phyloP scores from a whole-genome alignment of 805 yeast genomes.

The Cephaloascus albidus region DNA sequence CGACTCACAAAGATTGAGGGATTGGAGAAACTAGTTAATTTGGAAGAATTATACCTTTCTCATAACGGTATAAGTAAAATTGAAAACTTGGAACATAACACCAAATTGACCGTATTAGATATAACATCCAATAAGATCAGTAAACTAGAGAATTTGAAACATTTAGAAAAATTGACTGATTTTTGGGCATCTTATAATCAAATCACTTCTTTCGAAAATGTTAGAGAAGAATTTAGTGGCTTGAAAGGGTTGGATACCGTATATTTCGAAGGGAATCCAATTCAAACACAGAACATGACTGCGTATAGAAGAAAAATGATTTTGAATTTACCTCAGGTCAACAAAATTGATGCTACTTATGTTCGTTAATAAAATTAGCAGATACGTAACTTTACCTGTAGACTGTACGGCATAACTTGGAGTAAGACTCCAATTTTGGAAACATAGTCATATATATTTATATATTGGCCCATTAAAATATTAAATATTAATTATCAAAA shows the following conservation, averaged over 20 bases:
- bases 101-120: slow-evolving; percentile 65
- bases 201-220: slow-evolving; percentile 57
- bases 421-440: no score
- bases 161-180: slow-evolving; percentile 70
- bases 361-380: slow-evolving; percentile 15
- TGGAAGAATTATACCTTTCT: slow-evolving; percentile 83
- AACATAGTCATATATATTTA: no score
- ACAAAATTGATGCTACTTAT: slow-evolving; percentile 89
- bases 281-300: slow-evolving; percentile 64
- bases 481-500: no score
- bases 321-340: slow-evolving; percentile 57
- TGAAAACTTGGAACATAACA: slow-evolving; percentile 69
- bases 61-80: slow-evolving; percentile 71
- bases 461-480: no score
- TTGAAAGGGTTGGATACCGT: slow-evolving; percentile 72
- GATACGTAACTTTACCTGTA: no score
- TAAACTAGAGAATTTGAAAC: slow-evolving; percentile 54
- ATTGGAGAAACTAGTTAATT: slow-evolving; percentile 54
- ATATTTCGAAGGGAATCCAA: slow-evolving; percentile 88
- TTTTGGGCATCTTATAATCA: slow-evolving; percentile 86
- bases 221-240: slow-evolving; percentile 54
- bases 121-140: slow-evolving; percentile 66
- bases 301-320: slow-evolving; percentile 79
- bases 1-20: slow-evolving; percentile 73
- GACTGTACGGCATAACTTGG: no score